Evolutionary conservation across 2,329 filamentous ascomycete species (phyloP).

Genomic region (Nemania sp.): DNA sequence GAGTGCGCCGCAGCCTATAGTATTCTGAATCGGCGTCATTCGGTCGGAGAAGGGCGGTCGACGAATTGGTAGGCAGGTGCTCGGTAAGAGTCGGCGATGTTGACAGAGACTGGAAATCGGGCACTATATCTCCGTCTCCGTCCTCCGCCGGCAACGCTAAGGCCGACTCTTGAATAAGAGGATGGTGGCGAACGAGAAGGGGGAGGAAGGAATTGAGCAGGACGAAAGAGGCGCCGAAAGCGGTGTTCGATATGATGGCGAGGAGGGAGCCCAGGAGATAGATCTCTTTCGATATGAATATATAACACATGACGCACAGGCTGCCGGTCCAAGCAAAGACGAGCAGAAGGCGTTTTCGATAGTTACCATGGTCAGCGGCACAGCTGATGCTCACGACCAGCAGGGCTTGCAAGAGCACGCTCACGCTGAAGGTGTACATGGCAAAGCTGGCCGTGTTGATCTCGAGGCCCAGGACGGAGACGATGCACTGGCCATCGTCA

Average conservation of each 20-base stretch:
- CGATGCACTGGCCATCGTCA: constrained; percentile 73
- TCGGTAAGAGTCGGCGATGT: constrained; percentile 41
- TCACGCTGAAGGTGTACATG: constrained; percentile 97
- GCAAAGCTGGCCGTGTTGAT: constrained; percentile 97
- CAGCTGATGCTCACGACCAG: constrained; percentile 96
- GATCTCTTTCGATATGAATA: constrained; percentile 73
- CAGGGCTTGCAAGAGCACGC: constrained; percentile 84
- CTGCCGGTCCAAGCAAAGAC: constrained; percentile 84
- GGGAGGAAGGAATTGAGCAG: constrained; percentile 94
- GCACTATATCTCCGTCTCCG: constrained; percentile 39
- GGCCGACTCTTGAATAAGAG: constrained; percentile 47
- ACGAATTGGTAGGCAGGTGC: constrained; percentile 47
- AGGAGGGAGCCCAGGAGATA: constrained; percentile 83
- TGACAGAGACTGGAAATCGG: constrained; percentile 45
- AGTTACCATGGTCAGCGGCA: constrained; percentile 90
- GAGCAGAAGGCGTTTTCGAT: constrained; percentile 85
- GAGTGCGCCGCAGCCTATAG: constrained; percentile 44
- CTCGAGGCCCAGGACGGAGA: constrained; percentile 79
- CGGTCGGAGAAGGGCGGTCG: constrained; percentile 52
- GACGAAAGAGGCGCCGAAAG: constrained; percentile 93
- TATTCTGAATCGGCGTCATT: constrained; percentile 38
- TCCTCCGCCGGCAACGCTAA: constrained; percentile 36
- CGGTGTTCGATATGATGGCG: constrained; percentile 89
- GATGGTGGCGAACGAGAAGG: constrained; percentile 85
- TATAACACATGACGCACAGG: constrained; percentile 83